Percentiles rank a stretch among this genome's conserved stretches.
phyloP scores from a whole-genome alignment of 2,329 filamentous ascomycete species.

The Aureobasidium subglaciale region DNA sequence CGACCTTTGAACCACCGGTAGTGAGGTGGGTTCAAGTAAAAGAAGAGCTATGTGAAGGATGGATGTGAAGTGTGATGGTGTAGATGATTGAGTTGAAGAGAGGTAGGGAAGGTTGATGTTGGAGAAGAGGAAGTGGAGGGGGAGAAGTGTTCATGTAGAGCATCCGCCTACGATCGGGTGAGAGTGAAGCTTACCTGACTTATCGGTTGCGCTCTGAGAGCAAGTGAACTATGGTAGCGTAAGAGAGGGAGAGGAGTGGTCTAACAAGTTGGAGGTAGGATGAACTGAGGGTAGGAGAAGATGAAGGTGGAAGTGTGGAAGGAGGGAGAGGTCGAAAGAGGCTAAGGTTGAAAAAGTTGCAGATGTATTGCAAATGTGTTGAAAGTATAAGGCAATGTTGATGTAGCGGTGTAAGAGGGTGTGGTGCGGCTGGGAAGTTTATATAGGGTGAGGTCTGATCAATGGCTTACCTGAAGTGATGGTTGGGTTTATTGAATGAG shows the following conservation, averaged over 20 bases:
- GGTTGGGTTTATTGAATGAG: not conserved
- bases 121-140: too few relatives aligned
- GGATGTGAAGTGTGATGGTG: not conserved
- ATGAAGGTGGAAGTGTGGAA: not conserved
- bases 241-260: not conserved
- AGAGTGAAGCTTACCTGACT: not conserved
- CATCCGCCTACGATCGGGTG: not conserved
- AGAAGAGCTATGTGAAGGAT: not conserved
- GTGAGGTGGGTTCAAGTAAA: not conserved
- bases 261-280: too few relatives aligned
- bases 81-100: not conserved
- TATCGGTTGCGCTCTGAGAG: too few relatives aligned
- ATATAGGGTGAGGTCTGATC: not conserved
- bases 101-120: not conserved
- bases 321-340: too few relatives aligned
- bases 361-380: too few relatives aligned
- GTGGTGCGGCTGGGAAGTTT: not conserved
- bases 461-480: not conserved
- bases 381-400: too few relatives aligned
- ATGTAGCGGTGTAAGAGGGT: not conserved
- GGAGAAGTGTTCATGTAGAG: not conserved
- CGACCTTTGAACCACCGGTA: not conserved
- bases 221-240: not conserved
- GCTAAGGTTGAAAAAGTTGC: not conserved
- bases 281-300: too few relatives aligned